These are phyloP conservation scores for Xerocomus potaroensis DNA, from an alignment of 768 basidiomycete genomes.

Conservation along the genomic window DNA sequence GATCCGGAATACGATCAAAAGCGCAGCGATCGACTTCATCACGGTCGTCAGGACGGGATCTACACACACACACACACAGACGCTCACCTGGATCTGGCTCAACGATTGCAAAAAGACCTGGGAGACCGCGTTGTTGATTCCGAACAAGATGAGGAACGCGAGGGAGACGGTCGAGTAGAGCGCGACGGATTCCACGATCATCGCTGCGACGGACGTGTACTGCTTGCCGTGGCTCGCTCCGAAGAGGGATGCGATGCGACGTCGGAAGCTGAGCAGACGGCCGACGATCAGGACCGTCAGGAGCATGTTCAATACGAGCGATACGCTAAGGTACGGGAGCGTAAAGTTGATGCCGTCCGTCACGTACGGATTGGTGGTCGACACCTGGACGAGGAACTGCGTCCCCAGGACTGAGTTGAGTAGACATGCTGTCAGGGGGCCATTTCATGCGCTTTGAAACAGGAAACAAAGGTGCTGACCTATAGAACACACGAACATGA, in stretches of 20 bases:
- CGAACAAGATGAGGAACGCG: slow-evolving; percentile 30
- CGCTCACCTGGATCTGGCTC: slow-evolving; percentile 25
- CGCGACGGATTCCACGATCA: slow-evolving; percentile 34
- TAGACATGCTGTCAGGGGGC: not conserved
- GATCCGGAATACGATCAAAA: not conserved
- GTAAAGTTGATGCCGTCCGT: slow-evolving; percentile 10
- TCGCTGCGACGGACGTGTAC: slow-evolving; percentile 32
- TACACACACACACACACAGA: not conserved
- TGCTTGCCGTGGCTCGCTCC: slow-evolving; percentile 20
- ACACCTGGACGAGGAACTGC: slow-evolving; percentile 8
- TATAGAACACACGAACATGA: slow-evolving; percentile 5
- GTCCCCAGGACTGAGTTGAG: slow-evolving; percentile 4
- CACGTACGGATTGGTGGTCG: slow-evolving; percentile 11
- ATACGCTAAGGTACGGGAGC: slow-evolving; percentile 25
- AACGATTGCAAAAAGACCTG: slow-evolving; percentile 30
- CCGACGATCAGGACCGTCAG: slow-evolving; percentile 28
- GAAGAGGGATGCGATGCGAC: slow-evolving; percentile 7
- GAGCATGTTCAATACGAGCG: slow-evolving; percentile 31
- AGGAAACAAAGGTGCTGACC: slow-evolving; percentile 2
- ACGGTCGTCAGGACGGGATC: no score
- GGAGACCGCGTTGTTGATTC: slow-evolving; percentile 15
- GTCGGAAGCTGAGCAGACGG: slow-evolving; percentile 25
- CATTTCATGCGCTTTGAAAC: no score
- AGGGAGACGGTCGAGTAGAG: slow-evolving; percentile 27
- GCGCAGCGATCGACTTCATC: not conserved